Percentiles rank a stretch among this genome's conserved stretches.
Conservation (phyloP, 768 basidiomycete species). For the Inosperma sp. region DNA sequence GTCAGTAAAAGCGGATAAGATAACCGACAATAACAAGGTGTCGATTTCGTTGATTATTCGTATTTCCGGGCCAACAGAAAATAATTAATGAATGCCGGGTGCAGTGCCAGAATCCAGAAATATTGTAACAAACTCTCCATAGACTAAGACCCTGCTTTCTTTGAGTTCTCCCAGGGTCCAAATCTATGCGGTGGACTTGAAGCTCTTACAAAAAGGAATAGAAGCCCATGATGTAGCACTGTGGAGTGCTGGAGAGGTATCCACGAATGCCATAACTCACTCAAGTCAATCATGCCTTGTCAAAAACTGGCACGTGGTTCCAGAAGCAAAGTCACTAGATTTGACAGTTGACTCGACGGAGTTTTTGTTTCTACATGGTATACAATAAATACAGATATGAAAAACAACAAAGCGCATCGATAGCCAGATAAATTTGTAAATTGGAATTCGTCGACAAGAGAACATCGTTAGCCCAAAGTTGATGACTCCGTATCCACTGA, state of each 20-base stretch:
- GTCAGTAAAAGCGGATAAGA: not conserved
- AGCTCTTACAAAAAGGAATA: not conserved
- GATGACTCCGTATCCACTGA: slow-evolving; percentile 72
- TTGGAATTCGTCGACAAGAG: not conserved
- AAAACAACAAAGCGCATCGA: no score
- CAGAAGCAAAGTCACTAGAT: not conserved
- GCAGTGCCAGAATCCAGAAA: no score
- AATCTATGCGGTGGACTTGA: no score
- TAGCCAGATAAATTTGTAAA: not conserved
- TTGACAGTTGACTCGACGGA: not conserved
- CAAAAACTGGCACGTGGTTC: slow-evolving; percentile 8
- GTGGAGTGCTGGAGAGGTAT: not conserved
- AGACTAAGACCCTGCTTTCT: no score
- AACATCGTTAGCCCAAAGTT: slow-evolving; percentile 29
- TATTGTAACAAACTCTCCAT: no score
- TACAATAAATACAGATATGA: not conserved
- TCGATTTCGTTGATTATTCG: no score
- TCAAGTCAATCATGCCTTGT: slow-evolving; percentile 1
- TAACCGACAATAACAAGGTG: no score
- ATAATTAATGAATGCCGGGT: no score
- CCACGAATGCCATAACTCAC: not conserved
- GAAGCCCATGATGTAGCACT: not conserved
- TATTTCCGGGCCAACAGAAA: no score
- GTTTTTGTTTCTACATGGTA: not conserved
- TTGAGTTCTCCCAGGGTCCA: no score